Percentiles rank a stretch among this genome's conserved stretches.
Evolutionary conservation across 805 yeast species (phyloP).

Genomic region (Hanseniaspora taiwanica): DNA sequence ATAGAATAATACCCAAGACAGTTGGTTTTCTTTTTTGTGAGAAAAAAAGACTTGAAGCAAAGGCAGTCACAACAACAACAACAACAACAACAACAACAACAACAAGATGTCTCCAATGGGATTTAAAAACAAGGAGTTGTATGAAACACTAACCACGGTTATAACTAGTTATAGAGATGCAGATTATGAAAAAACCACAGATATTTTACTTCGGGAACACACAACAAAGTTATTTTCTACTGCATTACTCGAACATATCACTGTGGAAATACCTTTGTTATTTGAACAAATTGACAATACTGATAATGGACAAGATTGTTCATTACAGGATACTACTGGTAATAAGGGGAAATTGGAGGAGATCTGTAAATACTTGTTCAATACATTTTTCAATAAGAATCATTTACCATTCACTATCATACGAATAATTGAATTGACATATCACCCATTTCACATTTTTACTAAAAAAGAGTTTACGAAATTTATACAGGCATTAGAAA

Average conservation of each 20-base stretch:
- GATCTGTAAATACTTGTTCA: slow-evolving; percentile 9
- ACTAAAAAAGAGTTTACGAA: slow-evolving; percentile 26
- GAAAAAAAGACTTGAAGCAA: too few relatives aligned
- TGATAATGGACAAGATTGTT: background rate
- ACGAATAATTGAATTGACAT: slow-evolving; percentile 33
- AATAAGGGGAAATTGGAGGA: slow-evolving; percentile 5
- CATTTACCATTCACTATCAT: slow-evolving; percentile 35
- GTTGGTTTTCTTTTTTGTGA: too few relatives aligned
- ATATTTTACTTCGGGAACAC: background rate
- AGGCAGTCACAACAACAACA: background rate
- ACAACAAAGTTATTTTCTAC: slow-evolving; percentile 7
- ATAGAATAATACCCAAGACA: too few relatives aligned
- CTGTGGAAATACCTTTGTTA: background rate
- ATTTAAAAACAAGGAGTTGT: background rate
- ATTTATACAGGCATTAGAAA: slow-evolving; percentile 31
- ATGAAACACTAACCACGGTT: background rate
- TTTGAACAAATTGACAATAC: background rate
- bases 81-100: background rate
- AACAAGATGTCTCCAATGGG: background rate
- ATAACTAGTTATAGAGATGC: background rate
- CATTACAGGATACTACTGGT: too few relatives aligned
- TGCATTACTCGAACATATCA: slow-evolving; percentile 13
- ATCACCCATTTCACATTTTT: slow-evolving; percentile 31
- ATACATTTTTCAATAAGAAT: slow-evolving; percentile 9
- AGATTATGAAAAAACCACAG: background rate